Evolutionary conservation across 2,329 filamentous ascomycete species (phyloP), one percentile per base, ranked within the genome.

Genomic region (Pseudogymnoascus sp.): DNA sequence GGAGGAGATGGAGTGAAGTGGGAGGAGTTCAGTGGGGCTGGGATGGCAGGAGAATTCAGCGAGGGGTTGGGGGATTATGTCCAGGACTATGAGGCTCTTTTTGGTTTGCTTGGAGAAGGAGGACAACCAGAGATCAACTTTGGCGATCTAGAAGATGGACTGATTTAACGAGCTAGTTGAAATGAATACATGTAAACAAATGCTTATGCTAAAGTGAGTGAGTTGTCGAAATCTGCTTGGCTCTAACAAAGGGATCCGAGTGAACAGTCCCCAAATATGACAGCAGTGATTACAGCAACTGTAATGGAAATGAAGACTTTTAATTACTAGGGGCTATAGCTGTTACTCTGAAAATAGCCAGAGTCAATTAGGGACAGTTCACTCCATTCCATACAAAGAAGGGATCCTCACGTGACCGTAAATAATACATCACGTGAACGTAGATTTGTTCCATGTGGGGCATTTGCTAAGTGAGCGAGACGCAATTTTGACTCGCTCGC

Each of bases 1-100:
- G 58, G 58, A 7, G 58, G 58, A 25, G 38, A 60, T 16, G 58
- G 33, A 30, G 38, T 39, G 12, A 60, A 60, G 38, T 60, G 58
- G 58, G 58, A 60, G 5, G 58, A 60, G 33, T 39, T 60, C 58
- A 39, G 38, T 7, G 58, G 58, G 38, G 58, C 25, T 28, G 58
- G 58, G 11, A 41, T 38, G 33, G 22, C 38, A 11, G 58, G 58
- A 60, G 58, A 60, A 38, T 39, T 60, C 35, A 60, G 33, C 25
- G 58, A 60, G 58, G 35, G 58, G 58, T 39, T 60, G 33, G 58
- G 58, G 19, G 58, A 60, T 60, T 60, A 39, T 19, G 22, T 23
- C 14, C 58, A 60, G 33, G 58, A 60, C n/a, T 60, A 60, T 60
- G 58, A 60, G 25, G 58, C 58, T 25, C 58, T 60, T 25, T 60